A percentile compares a stretch with the other conserved stretches of the same genome.
Evolutionary conservation across 805 yeast genomes (phyloP).

Genomic region (Ogataea degrootiae): DNA sequence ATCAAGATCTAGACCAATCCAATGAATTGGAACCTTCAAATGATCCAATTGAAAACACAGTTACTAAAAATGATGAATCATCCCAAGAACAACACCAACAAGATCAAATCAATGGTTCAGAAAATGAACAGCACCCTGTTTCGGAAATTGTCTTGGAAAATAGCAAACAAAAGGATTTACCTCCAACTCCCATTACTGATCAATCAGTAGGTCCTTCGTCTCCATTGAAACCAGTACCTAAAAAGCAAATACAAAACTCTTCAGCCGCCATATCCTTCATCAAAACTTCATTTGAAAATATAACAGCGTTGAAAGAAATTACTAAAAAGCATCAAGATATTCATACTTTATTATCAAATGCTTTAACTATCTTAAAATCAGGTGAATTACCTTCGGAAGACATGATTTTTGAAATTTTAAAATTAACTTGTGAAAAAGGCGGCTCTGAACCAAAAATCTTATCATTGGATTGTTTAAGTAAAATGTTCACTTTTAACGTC

Average conservation of each 20-base stretch:
- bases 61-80: too few relatives aligned
- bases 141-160: too few relatives aligned
- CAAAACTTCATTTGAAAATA: slow-evolving; percentile 28
- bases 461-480: slow-evolving; percentile 83
- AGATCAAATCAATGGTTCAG: too few relatives aligned
- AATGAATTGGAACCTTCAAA: too few relatives aligned
- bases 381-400: slow-evolving; percentile 39
- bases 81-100: too few relatives aligned
- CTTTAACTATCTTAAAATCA: slow-evolving; percentile 38
- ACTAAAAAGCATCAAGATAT: slow-evolving; percentile 41
- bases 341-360: slow-evolving; percentile 34
- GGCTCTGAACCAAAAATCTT: slow-evolving; percentile 60
- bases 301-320: slow-evolving; percentile 28
- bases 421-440: slow-evolving; percentile 66
- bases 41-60: too few relatives aligned
- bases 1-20: not conserved
- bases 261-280: slow-evolving; percentile 29
- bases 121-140: too few relatives aligned
- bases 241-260: slow-evolving; percentile 15
- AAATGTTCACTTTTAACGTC: slow-evolving; percentile 79
- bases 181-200: not conserved
- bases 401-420: slow-evolving; percentile 72
- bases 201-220: too few relatives aligned
- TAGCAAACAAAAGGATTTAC: too few relatives aligned
- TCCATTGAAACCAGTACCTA: not conserved